These are phyloP conservation scores for Hyphopichia burtonii DNA, from an alignment of 1,139 yeast species.

Conservation along the genomic window DNA sequence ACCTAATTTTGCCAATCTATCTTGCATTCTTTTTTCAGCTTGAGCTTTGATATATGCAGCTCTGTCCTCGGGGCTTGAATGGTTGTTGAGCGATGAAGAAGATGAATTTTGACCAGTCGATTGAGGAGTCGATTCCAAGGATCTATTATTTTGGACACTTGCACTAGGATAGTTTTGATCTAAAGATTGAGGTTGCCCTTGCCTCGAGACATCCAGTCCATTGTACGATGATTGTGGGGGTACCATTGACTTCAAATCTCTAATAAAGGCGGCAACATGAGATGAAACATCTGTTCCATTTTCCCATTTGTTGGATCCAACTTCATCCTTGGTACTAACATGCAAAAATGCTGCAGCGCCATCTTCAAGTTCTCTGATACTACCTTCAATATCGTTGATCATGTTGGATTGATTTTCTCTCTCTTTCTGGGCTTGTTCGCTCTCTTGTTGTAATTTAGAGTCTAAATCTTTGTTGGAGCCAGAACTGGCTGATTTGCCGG, in stretches of 20 bases:
- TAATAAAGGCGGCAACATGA: slow-evolving; percentile 64
- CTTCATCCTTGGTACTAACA: slow-evolving; percentile 44
- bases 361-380: slow-evolving; percentile 69
- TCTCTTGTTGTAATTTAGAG: slow-evolving; percentile 52
- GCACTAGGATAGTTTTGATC: slow-evolving; percentile 7
- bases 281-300: slow-evolving; percentile 73
- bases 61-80: slow-evolving; percentile 59
- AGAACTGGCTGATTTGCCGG: slow-evolving; percentile 58
- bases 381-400: slow-evolving; percentile 69
- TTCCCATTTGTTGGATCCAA: slow-evolving; percentile 77
- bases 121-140: slow-evolving; percentile 5
- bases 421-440: slow-evolving; percentile 55
- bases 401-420: slow-evolving; percentile 53
- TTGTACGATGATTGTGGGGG: slow-evolving; percentile 1
- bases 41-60: slow-evolving; percentile 86
- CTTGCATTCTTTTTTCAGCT: slow-evolving; percentile 88
- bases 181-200: slow-evolving; percentile 7
- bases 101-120: slow-evolving; percentile 7
- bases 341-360: slow-evolving; percentile 53
- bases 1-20: slow-evolving; percentile 83
- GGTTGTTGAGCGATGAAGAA: slow-evolving; percentile 12
- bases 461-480: slow-evolving; percentile 54
- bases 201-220: slow-evolving; percentile 1
- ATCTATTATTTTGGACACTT: slow-evolving; percentile 3
- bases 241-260: slow-evolving; percentile 40